phyloP scores from a whole-genome alignment of 1,284 basidiomycete species.

The Ceratobasidium sp. region DNA sequence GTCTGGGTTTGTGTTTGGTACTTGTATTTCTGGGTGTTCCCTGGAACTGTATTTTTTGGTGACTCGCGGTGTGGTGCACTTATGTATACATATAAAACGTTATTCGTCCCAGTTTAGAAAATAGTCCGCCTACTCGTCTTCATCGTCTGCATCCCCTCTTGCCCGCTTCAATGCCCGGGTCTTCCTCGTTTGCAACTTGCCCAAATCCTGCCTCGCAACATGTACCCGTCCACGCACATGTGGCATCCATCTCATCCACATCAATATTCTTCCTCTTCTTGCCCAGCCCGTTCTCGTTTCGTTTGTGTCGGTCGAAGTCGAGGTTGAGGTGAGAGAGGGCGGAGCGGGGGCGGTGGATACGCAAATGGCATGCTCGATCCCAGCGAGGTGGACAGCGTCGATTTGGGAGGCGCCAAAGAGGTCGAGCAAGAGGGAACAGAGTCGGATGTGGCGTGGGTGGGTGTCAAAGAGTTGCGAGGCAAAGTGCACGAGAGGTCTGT shows the following conservation, averaged over 20 bases:
- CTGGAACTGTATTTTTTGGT: slow-evolving; percentile 29
- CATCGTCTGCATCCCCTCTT: slow-evolving; percentile 51
- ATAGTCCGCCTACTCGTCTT: background rate
- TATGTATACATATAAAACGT: slow-evolving; percentile 16
- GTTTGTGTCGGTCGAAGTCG: slow-evolving; percentile 59
- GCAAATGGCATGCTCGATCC: slow-evolving; percentile 92
- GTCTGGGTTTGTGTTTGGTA: background rate
- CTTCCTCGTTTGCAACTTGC: slow-evolving; percentile 87
- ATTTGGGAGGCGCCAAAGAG: slow-evolving; percentile 89
- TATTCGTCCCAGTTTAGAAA: background rate
- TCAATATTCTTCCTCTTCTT: slow-evolving; percentile 96
- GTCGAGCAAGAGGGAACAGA: slow-evolving; percentile 92
- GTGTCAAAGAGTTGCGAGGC: slow-evolving; percentile 93
- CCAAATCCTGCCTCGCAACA: slow-evolving; percentile 89
- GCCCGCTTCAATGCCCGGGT: slow-evolving; percentile 84
- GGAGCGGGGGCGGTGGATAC: slow-evolving; percentile 80
- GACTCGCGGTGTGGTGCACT: background rate
- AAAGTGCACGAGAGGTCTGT: slow-evolving; percentile 95
- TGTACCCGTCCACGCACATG: slow-evolving; percentile 92
- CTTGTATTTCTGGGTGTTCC: slow-evolving; percentile 1
- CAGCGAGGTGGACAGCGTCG: slow-evolving; percentile 83
- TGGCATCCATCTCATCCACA: slow-evolving; percentile 99
- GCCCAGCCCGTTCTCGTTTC: slow-evolving; percentile 80
- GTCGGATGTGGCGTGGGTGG: slow-evolving; percentile 88
- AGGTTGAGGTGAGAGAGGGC: slow-evolving; percentile 61